phyloP scores from a whole-genome alignment of 306 rosid genomes.

The Medicago ruthenica region DNA sequence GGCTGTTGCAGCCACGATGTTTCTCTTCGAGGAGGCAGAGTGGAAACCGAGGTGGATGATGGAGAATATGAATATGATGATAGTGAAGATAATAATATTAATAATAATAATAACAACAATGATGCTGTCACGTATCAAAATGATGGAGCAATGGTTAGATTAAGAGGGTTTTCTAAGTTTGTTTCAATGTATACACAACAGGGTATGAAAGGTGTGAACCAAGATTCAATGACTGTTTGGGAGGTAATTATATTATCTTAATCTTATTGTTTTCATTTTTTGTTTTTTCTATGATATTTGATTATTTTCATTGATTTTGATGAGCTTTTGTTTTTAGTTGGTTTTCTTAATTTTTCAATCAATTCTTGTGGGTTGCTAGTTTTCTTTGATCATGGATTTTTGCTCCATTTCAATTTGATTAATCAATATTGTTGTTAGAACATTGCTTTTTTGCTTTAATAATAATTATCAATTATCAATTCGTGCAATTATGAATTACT shows the following conservation, averaged over 20 bases:
- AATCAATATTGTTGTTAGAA: conserved; percentile 6
- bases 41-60: conserved; percentile 48
- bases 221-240: conserved; percentile 92
- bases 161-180: conserved; percentile 58
- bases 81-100: conserved; percentile 18
- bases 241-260: conserved; percentile 61
- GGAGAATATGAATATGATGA: conserved; percentile 44
- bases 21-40: conserved; percentile 37
- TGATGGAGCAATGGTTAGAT: conserved; percentile 56
- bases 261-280: background rate
- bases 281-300: too few relatives aligned
- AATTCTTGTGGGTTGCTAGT: background rate
- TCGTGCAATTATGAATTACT: conserved; percentile 12
- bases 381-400: conserved; percentile 11
- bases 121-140: conserved; percentile 40
- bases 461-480: background rate
- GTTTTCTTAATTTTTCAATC: background rate
- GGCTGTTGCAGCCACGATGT: conserved; percentile 59
- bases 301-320: conserved; percentile 6
- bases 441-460: background rate
- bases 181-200: conserved; percentile 77
- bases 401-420: conserved; percentile 35
- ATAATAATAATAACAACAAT: background rate
- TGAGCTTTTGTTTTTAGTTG: too few relatives aligned
- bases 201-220: conserved; percentile 86